Conservation (phyloP, 2,329 filamentous ascomycete genomes). For the Didymella pinodella region DNA sequence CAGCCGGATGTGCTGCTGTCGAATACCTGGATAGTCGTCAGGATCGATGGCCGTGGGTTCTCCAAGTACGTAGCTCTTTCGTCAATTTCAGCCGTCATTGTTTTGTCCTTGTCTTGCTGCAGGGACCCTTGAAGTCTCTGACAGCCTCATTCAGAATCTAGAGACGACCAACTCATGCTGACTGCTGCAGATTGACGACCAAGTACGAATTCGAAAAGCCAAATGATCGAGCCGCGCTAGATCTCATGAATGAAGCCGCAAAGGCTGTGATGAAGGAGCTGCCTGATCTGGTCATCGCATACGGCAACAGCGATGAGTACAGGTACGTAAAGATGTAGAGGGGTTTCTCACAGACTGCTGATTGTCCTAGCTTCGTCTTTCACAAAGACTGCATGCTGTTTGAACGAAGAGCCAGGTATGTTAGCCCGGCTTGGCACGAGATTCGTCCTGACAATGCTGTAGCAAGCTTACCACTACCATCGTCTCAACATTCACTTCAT, state of each 20-base stretch:
- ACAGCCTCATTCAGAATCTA: neutral
- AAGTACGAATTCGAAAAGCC: conserved; percentile 90
- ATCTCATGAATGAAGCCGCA: conserved; percentile 96
- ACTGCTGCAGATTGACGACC: conserved; percentile 70
- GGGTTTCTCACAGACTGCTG: neutral
- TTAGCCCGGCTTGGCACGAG: neutral
- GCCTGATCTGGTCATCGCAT: conserved; percentile 85
- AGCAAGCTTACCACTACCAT: conserved; percentile 92
- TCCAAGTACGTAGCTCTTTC: conserved; percentile 71
- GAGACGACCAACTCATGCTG: neutral
- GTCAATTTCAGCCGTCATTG: conserved; percentile 14
- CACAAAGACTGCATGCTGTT: conserved; percentile 84
- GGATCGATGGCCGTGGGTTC: conserved; percentile 93
- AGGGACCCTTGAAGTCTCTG: conserved; percentile 26
- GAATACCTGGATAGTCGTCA: conserved; percentile 95
- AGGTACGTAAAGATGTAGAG: conserved; percentile 61
- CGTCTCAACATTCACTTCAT: conserved; percentile 90
- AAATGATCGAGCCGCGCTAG: conserved; percentile 84
- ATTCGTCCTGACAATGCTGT: conserved; percentile 5
- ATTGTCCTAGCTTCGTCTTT: conserved; percentile 78
- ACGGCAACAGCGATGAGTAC: conserved; percentile 95
- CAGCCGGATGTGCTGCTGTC: conserved; percentile 79
- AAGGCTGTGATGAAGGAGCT: conserved; percentile 82
- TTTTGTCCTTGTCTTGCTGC: conserved; percentile 21
- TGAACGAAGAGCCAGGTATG: conserved; percentile 79